Evolutionary conservation across 2,329 filamentous ascomycete species (phyloP), one percentile per base, ranked within the genome.

Genomic region (Trichophyton schoenleinii): DNA sequence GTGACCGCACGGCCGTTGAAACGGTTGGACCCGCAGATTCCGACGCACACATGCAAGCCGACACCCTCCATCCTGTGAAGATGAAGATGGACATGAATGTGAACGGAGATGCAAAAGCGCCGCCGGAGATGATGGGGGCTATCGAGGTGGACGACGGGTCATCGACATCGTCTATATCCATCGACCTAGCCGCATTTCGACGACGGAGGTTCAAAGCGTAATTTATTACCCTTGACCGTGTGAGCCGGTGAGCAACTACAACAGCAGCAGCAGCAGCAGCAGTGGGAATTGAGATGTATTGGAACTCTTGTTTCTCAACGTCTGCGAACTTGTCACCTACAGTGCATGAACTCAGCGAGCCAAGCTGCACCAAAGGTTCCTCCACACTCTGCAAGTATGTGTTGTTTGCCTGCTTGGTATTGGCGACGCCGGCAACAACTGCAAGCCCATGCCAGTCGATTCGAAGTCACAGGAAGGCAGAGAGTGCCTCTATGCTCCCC

Each of bases 111-210:
- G 36, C 42, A 5, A 66, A 68, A 15, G 67, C 61, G 15, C 62
- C 63, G 36, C 61, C 68, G 9, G 63, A 62, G 5, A 13, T 58
- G 11, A 46, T 61, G 9, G 68, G 65, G 31, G 59, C 67, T 59
- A 74, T 74, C 34, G 72, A 74, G 62, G 72, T 74, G 7, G 72
- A 73, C 61, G 72, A 74, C 60, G 64, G 64, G 31, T 70, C 69
- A 3, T 70, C 70, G n/a, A 65, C 67, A 6, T 71, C 70, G 6
- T 71, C 70, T 25, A 69, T 73, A 58, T 71, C 70, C 13, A 70
- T 74, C 52, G 72, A 74, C 59, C 65, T 74, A 2, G 68, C 70
- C 48, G 71, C 71, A 46, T 73, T 74, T 61, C 68, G 71, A 58
- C 63, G 70, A 28, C 67, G 66, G 15, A 66, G 70, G 58, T 64